phyloP scores from a whole-genome alignment of 306 rosid genomes.

The Malus fusca region DNA sequence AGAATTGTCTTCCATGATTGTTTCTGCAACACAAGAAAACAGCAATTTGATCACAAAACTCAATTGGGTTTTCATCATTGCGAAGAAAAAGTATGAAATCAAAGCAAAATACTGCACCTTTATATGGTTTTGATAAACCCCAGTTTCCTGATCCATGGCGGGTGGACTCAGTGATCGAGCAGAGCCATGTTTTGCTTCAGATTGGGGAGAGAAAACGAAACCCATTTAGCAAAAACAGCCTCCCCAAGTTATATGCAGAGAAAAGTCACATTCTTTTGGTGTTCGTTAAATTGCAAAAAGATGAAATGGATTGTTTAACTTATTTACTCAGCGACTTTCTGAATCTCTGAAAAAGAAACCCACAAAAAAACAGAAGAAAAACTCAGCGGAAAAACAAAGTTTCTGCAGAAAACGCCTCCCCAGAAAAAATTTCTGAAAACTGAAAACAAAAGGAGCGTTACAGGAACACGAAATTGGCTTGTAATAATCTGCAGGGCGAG shows the following conservation, averaged over 20 bases:
- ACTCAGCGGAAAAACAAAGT: background rate
- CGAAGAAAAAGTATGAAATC: background rate
- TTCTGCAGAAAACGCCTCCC: background rate
- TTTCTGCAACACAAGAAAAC: slow-evolving; percentile 31
- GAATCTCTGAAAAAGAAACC: background rate
- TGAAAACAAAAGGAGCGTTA: slow-evolving; percentile 14
- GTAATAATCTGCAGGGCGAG: background rate
- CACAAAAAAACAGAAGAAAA: background rate
- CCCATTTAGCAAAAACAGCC: slow-evolving; percentile 26
- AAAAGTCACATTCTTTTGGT: background rate
- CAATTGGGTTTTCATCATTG: slow-evolving; percentile 9
- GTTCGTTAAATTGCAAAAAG: background rate
- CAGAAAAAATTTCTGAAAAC: background rate
- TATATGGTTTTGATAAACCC: slow-evolving; percentile 29
- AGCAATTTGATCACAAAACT: slow-evolving; percentile 15
- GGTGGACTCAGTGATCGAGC: slow-evolving; percentile 16
- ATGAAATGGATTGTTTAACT: background rate
- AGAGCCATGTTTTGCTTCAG: slow-evolving; percentile 27
- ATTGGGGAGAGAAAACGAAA: slow-evolving; percentile 23
- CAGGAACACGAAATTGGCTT: background rate
- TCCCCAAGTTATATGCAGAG: slow-evolving; percentile 3
- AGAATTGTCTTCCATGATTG: slow-evolving; percentile 77
- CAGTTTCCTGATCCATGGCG: slow-evolving; percentile 77
- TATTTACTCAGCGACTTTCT: background rate
- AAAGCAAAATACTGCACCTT: slow-evolving; percentile 48